Base-by-base conservation (phyloP, 495 filamentous ascomycete genomes). In the Staphylotrichum longicolle region DNA sequence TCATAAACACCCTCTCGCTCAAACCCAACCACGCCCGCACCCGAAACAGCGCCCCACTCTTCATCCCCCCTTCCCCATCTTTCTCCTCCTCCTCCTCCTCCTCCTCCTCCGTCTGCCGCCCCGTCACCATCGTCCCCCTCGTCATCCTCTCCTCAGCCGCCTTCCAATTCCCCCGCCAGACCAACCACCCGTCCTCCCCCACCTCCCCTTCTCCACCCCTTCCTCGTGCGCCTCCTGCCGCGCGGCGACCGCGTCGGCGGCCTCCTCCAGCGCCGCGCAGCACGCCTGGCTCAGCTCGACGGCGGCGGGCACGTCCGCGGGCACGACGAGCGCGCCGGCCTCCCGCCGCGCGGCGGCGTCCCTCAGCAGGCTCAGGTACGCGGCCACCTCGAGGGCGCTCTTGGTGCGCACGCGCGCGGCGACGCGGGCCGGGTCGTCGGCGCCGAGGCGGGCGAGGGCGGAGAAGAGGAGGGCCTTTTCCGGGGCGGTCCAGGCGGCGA, bases 1-100 rank as follows among this genome's bases (percentile, higher is more conserved):
- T 93, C 92, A 96, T 95, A 67, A 95, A 94, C 2, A 93, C 44
- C 4, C 77, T 76, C 30, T 79, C 75, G 0, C 89, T 88, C 5
- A 96, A 74, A 14, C 73, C 63, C 5, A 94, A 74, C 86, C 88
- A 93, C 8, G 71, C 79, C 15, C 74, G 71, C 6, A 87, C 63
- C 41, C 78, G 70, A 34, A 96, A 81, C 0, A 96, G 1, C 20
- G 20, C 20, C 20, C 20, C 20, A 27, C 20, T 27, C 20, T 63
- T 54, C 7, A 6, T 20, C 50, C 5, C 2, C 30, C 3, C 39
- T 37, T 7, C 20, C 7, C 30, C 32, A 39, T n/a, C 15, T 9
- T 10, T 20, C 52, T 47, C 41, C 30, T 30, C 57, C 42, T 14
- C n/a, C 69, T 63, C 58, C 20, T 27, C 20, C 20, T 27, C 20